phyloP scores from a whole-genome alignment of 345 rosid genomes.

The Orychophragmus violaceus region DNA sequence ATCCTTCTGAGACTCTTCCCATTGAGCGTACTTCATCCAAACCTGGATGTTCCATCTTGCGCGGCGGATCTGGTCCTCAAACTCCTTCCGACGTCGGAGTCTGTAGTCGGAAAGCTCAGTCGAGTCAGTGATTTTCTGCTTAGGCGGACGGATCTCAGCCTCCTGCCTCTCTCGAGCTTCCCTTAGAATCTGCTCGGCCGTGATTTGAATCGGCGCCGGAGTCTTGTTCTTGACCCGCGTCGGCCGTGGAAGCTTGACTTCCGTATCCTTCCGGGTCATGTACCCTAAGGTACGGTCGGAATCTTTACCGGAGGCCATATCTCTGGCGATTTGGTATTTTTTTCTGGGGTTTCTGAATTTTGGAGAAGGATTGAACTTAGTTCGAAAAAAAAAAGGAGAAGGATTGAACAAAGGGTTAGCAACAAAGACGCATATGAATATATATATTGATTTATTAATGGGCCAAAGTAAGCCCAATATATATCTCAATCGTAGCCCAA shows the following conservation, averaged over 20 bases:
- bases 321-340: background rate
- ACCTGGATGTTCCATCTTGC: background rate
- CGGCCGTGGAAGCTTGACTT: background rate
- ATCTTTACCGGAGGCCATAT: background rate
- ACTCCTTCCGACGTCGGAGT: conserved; percentile 1
- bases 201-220: background rate
- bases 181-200: background rate
- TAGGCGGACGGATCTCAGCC: background rate
- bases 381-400: no score
- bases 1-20: background rate
- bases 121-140: background rate
- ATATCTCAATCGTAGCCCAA: background rate
- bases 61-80: background rate
- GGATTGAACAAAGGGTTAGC: background rate
- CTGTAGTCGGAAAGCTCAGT: background rate
- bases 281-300: background rate
- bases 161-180: conserved; percentile 1
- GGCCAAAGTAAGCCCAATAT: background rate
- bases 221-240: background rate
- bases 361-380: no score
- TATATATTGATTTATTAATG: background rate
- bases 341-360: background rate
- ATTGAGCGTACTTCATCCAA: background rate
- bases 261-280: background rate
- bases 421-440: background rate